These are phyloP conservation scores for Macaranga tanarius DNA, from an alignment of 441 rosid species.

Conservation along the genomic window DNA sequence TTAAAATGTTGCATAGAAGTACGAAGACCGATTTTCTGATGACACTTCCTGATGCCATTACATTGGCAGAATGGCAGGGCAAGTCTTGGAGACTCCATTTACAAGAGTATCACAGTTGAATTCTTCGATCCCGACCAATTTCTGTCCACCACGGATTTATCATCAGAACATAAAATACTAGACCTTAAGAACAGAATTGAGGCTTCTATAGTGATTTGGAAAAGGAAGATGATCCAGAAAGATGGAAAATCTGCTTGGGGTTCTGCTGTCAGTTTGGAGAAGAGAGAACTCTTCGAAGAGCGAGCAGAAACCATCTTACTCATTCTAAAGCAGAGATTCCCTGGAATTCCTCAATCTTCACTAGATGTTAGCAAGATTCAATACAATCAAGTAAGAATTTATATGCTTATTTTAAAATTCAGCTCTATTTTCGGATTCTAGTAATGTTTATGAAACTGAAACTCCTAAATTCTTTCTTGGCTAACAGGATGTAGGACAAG, in stretches of 20 bases:
- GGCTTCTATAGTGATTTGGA: slow-evolving; percentile 93
- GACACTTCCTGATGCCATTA: not conserved
- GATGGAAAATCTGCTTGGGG: slow-evolving; percentile 85
- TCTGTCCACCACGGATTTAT: slow-evolving; percentile 65
- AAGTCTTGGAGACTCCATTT: slow-evolving; percentile 83
- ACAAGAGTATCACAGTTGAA: slow-evolving; percentile 73
- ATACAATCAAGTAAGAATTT: slow-evolving; percentile 57
- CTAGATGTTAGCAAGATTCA: slow-evolving; percentile 95
- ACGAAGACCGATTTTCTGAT: not conserved
- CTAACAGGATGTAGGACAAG: slow-evolving; percentile 87
- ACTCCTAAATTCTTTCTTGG: slow-evolving; percentile 10
- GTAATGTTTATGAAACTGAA: not conserved
- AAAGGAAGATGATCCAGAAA: slow-evolving; percentile 80
- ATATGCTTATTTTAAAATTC: not conserved
- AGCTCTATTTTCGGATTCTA: not conserved
- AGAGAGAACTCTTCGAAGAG: slow-evolving; percentile 90
- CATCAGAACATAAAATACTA: slow-evolving; percentile 83
- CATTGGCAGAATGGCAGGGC: slow-evolving; percentile 74
- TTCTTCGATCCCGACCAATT: slow-evolving; percentile 80
- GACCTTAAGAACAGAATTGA: slow-evolving; percentile 91
- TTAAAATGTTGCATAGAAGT: not conserved
- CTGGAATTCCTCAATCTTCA: slow-evolving; percentile 83
- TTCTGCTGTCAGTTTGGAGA: slow-evolving; percentile 77
- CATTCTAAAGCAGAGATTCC: slow-evolving; percentile 74
- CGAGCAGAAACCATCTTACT: slow-evolving; percentile 91